Base-by-base conservation (phyloP, 768 basidiomycete genomes). In the Panus rudis region DNA sequence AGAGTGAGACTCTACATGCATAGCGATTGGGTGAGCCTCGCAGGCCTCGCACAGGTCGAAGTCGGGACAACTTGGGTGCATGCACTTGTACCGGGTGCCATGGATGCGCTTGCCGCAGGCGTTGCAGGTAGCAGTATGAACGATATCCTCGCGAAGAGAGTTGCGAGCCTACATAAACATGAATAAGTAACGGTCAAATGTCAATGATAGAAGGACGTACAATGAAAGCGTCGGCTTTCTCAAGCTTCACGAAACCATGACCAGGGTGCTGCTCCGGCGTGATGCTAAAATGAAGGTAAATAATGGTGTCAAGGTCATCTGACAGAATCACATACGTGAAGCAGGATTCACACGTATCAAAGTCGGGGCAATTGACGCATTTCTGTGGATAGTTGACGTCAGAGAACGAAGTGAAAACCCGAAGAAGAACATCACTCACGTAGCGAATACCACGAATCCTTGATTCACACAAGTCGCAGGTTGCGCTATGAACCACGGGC, bases 331-430 rank as follows among this genome's bases (percentile, higher is more conserved):
- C 65, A 37, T 55, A 81, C 76, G 64, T 67, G 63, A 83, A 88
- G 63, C 90, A 92, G 13, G 69, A 61, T 13, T 61, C 55, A 55
- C 90, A 92, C 7, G 79, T 73, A 52, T 92, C 89, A 51, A 79
- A 92, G 55, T 92, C 87, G n/a, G 88, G 87, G 62, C 88, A 92
- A 44, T 66, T 58, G 7, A 80, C 45, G 53, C 87, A 90, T 81
- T 89, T 90, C 84, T 88, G 37, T 21, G 26, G 13, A 35, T 2
- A 17, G 16, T 23, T 47, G 12, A 42, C 2, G 13, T 48, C 31
- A 21, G 37, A 32, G 24, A 43, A 24, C 39, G 39, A n/a, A 24
- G 13, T 22, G 40, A 24, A 6, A 38, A 41, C n/a, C n/a, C n/a
- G n/a, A n/a, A n/a, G n/a, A n/a, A n/a, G n/a, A n/a, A n/a, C n/a